Conservation (phyloP, 1,139 yeast genomes). For the Diutina siamensis region DNA sequence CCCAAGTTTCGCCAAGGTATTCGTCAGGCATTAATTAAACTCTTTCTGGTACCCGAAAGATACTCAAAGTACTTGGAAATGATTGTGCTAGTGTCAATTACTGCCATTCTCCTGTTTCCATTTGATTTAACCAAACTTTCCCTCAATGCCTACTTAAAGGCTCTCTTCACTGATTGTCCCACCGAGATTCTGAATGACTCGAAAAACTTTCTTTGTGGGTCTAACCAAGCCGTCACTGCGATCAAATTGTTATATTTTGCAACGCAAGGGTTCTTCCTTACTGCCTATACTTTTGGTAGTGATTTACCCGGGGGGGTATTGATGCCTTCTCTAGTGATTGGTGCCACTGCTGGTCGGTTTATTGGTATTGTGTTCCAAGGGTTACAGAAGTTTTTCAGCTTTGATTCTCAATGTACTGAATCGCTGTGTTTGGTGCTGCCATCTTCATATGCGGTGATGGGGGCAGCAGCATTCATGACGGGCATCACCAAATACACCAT, state of each 20-base stretch:
- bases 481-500: slow-evolving; percentile 47
- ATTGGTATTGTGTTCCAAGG: slow-evolving; percentile 49
- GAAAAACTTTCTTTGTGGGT: slow-evolving; percentile 23
- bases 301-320: slow-evolving; percentile 66
- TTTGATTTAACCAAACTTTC: slow-evolving; percentile 34
- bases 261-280: slow-evolving; percentile 41
- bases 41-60: background rate
- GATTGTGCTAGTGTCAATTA: slow-evolving; percentile 31
- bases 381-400: slow-evolving; percentile 30
- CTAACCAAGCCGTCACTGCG: slow-evolving; percentile 17
- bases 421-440: slow-evolving; percentile 45
- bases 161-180: slow-evolving; percentile 56
- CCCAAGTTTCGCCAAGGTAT: slow-evolving; percentile 7
- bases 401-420: slow-evolving; percentile 35
- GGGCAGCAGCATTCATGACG: slow-evolving; percentile 47
- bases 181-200: slow-evolving; percentile 11
- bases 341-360: slow-evolving; percentile 60
- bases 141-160: slow-evolving; percentile 40
- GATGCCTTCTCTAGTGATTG: slow-evolving; percentile 62
- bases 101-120: slow-evolving; percentile 48
- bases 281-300: slow-evolving; percentile 56
- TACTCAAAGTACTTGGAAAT: slow-evolving; percentile 26
- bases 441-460: slow-evolving; percentile 50
- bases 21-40: background rate
- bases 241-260: slow-evolving; percentile 34